A percentile compares a stretch with the other conserved stretches of the same genome.
phyloP scores from a whole-genome alignment of 306 rosid genomes.

The Cicer bijugum region DNA sequence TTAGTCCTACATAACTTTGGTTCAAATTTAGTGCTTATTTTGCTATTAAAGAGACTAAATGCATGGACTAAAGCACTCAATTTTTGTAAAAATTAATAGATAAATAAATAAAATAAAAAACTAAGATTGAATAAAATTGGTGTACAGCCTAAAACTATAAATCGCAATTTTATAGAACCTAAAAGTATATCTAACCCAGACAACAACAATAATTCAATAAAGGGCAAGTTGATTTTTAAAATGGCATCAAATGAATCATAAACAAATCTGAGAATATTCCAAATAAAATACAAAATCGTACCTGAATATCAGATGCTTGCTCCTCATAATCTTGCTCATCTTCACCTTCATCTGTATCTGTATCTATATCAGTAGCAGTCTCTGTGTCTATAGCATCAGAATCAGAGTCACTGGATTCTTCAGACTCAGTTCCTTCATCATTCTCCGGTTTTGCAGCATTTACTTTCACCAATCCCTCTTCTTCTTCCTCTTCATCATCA shows the following conservation, averaged over 20 bases:
- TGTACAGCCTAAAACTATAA: too few relatives aligned
- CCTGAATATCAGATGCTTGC: conserved; percentile 55
- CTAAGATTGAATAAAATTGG: too few relatives aligned
- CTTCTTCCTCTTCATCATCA: conserved; percentile 36
- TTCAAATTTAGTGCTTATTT: too few relatives aligned
- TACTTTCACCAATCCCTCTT: conserved; percentile 44
- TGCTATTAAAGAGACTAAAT: too few relatives aligned
- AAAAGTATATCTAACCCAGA: too few relatives aligned
- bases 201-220: conserved; percentile 16
- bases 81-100: too few relatives aligned
- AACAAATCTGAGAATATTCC: not conserved
- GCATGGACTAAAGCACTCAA: too few relatives aligned
- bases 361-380: conserved; percentile 38
- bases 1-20: too few relatives aligned
- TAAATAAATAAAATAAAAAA: too few relatives aligned
- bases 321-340: conserved; percentile 49
- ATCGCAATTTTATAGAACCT: too few relatives aligned
- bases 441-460: not conserved
- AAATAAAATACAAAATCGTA: conserved; percentile 28
- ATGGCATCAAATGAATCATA: not conserved
- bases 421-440: conserved; percentile 42
- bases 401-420: conserved; percentile 31
- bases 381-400: conserved; percentile 28
- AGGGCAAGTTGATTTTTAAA: not conserved
- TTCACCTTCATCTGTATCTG: conserved; percentile 49